Evolutionary conservation across 768 basidiomycete species (phyloP), one percentile per base, ranked within the genome.

Genomic region (Macrolepiota albuminosa): DNA sequence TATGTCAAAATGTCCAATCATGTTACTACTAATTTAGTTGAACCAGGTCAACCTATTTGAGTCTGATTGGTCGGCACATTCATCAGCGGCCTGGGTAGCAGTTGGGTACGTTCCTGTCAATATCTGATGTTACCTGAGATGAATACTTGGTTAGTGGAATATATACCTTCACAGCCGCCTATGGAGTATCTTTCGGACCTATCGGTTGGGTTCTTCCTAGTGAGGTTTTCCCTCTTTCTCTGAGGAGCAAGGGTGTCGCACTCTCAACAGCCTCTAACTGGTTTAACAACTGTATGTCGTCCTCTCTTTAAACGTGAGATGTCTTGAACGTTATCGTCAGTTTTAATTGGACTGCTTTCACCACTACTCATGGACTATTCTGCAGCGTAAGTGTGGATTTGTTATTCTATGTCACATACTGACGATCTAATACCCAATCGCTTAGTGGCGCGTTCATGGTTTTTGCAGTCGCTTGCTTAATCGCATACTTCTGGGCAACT

Each of bases 181-280:
- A 91, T 67, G 91, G 91, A 0, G 72, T 87, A 42, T 89, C 87
- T 36, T 84, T 88, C 62, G 91, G 91, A 0, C 90, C 92, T 0
- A 81, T 93, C 61, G 86, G 85, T 3, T 94, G 92, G 92, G 84
- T 93, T 1, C 81, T 94, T 8, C 89, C 92, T 0, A 86, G 84
- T 62, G 92, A 95, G 71, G 85, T 95, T 2, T 93, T 93, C 67
- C 84, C 93, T 1, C 74, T 90, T 0, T 87, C 89, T 2, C 80
- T 90, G 73, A 79, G 92, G 62, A 87, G 89, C 64, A 87, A 86
- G 68, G 93, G 93, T 51, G 92, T 94, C 5, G 84, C 91, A 26
- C 66, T 95, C 24, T 86, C 90, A 21, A 93, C 92, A 2, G 88
- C 90, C 3, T 89, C 88, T n/a, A 91, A 90, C 64, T 93, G 91